Evolutionary conservation across 2,329 filamentous ascomycete genomes (phyloP).

Genomic region (Myotisia sp.): DNA sequence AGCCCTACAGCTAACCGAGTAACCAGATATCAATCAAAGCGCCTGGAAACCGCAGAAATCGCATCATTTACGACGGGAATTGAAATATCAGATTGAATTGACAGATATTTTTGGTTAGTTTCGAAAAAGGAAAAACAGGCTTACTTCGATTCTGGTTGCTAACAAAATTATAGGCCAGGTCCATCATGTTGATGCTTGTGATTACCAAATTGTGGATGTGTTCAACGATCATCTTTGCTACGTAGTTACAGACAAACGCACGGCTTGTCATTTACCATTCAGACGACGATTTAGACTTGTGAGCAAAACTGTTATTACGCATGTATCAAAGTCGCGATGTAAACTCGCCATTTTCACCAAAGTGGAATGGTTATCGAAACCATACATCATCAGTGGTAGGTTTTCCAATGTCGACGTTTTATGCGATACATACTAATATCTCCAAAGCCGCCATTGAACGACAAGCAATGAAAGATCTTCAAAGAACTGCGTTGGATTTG

Average conservation of each 20-base stretch:
- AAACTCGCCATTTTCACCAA: conserved; percentile 79
- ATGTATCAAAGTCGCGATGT: conserved; percentile 79
- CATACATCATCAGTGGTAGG: conserved; percentile 35
- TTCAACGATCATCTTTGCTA: conserved; percentile 64
- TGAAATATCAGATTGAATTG: conserved; percentile 62
- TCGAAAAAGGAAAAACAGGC: no score
- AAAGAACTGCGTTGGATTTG: conserved; percentile 35
- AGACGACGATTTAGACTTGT: conserved; percentile 64
- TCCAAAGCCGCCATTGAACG: conserved; percentile 39
- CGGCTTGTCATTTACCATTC: conserved; percentile 74
- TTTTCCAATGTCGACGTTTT: conserved; percentile 4
- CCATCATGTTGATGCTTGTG: conserved; percentile 51
- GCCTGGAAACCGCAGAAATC: conserved; percentile 65
- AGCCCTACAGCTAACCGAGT: conserved; percentile 10
- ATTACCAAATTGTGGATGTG: conserved; percentile 76
- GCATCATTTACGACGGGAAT: conserved; percentile 59
- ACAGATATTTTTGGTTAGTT: conserved; percentile 51
- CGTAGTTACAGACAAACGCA: conserved; percentile 49
- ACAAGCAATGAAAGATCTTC: conserved; percentile 56
- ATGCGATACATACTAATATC: conserved; percentile 3
- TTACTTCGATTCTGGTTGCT: no score
- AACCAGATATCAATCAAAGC: conserved; percentile 59
- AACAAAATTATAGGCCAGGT: conserved; percentile 31
- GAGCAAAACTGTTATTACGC: conserved; percentile 85
- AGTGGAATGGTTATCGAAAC: conserved; percentile 68